Percentiles rank a stretch among this genome's conserved stretches.
Conservation (phyloP, 768 basidiomycete species). For the Boletus insuetus region DNA sequence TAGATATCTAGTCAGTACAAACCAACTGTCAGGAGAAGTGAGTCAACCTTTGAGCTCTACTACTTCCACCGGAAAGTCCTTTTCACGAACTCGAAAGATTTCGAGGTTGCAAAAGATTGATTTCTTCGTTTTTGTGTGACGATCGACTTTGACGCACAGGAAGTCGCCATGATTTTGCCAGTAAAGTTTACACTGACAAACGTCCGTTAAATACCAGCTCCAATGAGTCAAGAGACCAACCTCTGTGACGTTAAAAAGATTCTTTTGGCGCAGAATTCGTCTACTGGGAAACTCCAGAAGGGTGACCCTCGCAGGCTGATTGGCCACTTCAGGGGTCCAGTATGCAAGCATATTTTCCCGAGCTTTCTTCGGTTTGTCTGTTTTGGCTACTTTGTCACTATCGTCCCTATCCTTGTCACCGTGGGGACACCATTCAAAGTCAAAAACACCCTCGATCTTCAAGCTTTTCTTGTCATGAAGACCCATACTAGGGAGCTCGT, state of each 20-base stretch:
- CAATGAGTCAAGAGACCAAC: slow-evolving; percentile 43
- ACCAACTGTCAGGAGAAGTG: background rate
- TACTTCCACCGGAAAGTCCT: slow-evolving; percentile 96
- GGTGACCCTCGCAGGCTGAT: slow-evolving; percentile 97
- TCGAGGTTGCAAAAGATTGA: slow-evolving; percentile 98
- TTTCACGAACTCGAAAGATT: slow-evolving; percentile 96
- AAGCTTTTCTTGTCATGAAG: slow-evolving; percentile 94
- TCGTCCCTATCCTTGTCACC: slow-evolving; percentile 87
- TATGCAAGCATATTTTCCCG: slow-evolving; percentile 94
- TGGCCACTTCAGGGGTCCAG: slow-evolving; percentile 96
- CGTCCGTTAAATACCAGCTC: background rate
- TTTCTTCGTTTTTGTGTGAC: slow-evolving; percentile 98
- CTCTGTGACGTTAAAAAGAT: slow-evolving; percentile 96
- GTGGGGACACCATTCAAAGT: slow-evolving; percentile 98
- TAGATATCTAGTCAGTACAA: slow-evolving; percentile 31
- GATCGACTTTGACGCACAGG: slow-evolving; percentile 98
- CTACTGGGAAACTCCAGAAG: slow-evolving; percentile 87
- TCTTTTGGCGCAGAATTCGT: slow-evolving; percentile 85
- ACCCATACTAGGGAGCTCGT: slow-evolving; percentile 92
- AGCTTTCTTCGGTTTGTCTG: slow-evolving; percentile 57
- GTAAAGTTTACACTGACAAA: slow-evolving; percentile 84
- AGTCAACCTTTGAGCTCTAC: slow-evolving; percentile 88
- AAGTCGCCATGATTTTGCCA: slow-evolving; percentile 99
- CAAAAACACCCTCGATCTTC: slow-evolving; percentile 95
- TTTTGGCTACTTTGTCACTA: slow-evolving; percentile 40